phyloP scores from a whole-genome alignment of 2,329 filamentous ascomycete genomes.

The Metarhizium brunneum region DNA sequence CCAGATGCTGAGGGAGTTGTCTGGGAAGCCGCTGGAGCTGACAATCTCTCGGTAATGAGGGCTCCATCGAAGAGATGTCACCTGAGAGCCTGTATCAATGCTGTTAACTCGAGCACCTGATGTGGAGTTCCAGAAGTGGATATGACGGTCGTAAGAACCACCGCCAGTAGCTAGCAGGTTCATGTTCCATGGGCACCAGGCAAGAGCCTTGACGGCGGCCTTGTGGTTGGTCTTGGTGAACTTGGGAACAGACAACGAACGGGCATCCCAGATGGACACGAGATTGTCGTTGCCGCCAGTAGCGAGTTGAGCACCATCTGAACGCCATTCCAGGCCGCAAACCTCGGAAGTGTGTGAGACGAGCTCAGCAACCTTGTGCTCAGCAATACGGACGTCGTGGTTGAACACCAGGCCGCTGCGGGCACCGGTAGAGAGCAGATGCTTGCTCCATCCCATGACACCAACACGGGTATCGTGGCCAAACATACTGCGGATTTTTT shows the following conservation, averaged over 20 bases:
- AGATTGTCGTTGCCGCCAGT: constrained; percentile 98
- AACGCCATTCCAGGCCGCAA: constrained; percentile 94
- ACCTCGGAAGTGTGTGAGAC: constrained; percentile 96
- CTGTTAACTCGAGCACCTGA: constrained; percentile 96
- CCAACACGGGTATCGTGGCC: constrained; percentile 94
- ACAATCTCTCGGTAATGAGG: constrained; percentile 97
- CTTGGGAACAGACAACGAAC: constrained; percentile 85
- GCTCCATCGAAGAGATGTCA: constrained; percentile 94
- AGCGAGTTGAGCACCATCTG: constrained; percentile 91
- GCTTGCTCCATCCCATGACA: constrained; percentile 99
- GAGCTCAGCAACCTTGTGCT: constrained; percentile 97
- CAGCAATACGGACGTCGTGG: constrained; percentile 93
- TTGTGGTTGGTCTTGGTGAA: constrained; percentile 99
- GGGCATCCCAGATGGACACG: constrained; percentile 97
- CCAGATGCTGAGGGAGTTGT: constrained; percentile 98
- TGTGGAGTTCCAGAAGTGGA: constrained; percentile 99
- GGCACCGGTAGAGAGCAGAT: constrained; percentile 88
- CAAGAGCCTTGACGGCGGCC: constrained; percentile 93
- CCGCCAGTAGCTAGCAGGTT: constrained; percentile 95
- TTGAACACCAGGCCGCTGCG: constrained; percentile 95
- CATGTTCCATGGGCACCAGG: constrained; percentile 98
- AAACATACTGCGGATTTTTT: constrained; percentile 97
- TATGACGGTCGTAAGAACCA: constrained; percentile 92
- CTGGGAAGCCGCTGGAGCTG: constrained; percentile 95
- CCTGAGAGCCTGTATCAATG: constrained; percentile 96